Base-by-base conservation (phyloP, 257 asterid genomes). In the Oldenlandia corymbosa region DNA sequence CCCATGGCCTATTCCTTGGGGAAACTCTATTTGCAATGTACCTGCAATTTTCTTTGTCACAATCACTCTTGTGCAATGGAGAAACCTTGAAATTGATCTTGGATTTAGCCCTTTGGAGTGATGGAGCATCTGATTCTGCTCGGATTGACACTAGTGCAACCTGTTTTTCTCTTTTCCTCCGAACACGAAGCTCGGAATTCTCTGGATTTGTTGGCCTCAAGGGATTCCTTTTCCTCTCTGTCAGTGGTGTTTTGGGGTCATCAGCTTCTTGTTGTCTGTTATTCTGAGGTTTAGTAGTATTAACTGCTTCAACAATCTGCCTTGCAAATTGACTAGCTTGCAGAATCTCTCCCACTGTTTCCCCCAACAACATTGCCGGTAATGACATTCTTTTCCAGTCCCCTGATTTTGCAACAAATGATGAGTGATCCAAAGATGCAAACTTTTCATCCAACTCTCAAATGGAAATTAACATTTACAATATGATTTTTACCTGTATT, bases 301-400 rank as follows among this genome's bases (percentile, higher is more conserved):
- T 54, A 31, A 77, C 86, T 55, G 84, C 81, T 55, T 80, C 78
- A 13, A 83, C 95, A 48, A 85, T 71, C 26, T 67, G 79, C 69
- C 80, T 78, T 5, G 95, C 97, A 60, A 88, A 87, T 69, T 83
- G 84, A 50, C 86, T 81, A 50, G 96, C 92, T 73, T 84, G 84
- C 14, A 87, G 54, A 36, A 90, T 86, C 70, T 90, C 97, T 45
- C 83, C 86, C 65, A 90, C 79, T 7, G 97, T 90, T 53, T 87
- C 97, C n/a, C 89, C 95, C 32, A 90, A 63, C 1, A 90, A 84
- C 97, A 90, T 90, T 65, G 97, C 97, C 32, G 97, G 96, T 58
- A 90, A 65, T 10, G 97, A 80, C 97, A 87, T 85, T 77, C 88
- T 65, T 70, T 64, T 71, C 97, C 94, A 86, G 54, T 86, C 94